Evolutionary conservation across 1,139 yeast genomes (phyloP), one percentile per base, ranked within the genome.

Genomic region (Hansenula lynferdii): DNA sequence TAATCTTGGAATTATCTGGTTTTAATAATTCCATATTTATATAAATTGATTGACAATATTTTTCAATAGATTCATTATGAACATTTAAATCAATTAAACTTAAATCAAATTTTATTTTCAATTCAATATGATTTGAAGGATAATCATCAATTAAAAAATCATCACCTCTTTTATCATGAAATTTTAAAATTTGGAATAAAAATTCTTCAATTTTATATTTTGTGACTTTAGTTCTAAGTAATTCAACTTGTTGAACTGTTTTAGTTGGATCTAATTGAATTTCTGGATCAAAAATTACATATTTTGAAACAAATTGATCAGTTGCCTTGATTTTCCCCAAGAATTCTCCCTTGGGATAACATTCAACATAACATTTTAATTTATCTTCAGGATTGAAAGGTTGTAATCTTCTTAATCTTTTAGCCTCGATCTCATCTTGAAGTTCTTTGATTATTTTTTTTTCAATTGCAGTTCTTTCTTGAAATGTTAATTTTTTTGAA

Each of bases 71-170:
- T 5, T 11, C n/a, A n/a, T n/a, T n/a, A n/a, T n/a, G n/a, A 14
- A 38, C 36, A 10, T 26, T 12, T 26, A 6, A 11, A n/a, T 25
- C 17, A 12, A 1, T 8, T 14, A 17, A 8, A 9, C 18, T 2
- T 12, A 48, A 28, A 7, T 35, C 34, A 14, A 51, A 39, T 21
- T 38, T 26, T 2, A 51, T 15, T 5, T 14, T 17, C 3, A 50
- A 29, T 1, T 40, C 42, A 22, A 51, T 43, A 11, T 42, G 28
- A 26, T 49, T 46, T 4, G 19, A 9, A 12, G 27, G 27, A 8
- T 23, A 5, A 31, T 31, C 18, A 23, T 31, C 26, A 23, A 31
- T 31, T 12, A 31, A 23, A 12, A 11, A 17, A 23, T 24, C 21
- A 10, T 15, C 4, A 12, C 22, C 25, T 25, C 39, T 32, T 40